A percentile compares a stretch with the other conserved stretches of the same genome.
phyloP scores from a whole-genome alignment of 805 yeast species.

The Wickerhamiella hasegawae region DNA sequence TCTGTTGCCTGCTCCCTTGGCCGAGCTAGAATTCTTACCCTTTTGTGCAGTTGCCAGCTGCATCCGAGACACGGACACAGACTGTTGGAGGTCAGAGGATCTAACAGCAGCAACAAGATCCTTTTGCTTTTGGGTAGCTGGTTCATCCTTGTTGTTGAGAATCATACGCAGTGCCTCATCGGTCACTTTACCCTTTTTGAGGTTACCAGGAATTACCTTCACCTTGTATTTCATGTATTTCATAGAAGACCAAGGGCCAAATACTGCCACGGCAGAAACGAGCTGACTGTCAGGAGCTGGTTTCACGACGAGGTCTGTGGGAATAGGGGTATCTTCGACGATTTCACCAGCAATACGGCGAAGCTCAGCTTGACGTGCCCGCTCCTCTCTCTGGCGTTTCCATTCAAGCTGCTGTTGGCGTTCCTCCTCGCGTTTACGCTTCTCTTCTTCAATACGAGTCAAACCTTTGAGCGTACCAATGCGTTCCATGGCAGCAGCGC shows the following conservation, averaged over 20 bases:
- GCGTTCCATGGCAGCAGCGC: slow-evolving; percentile 55
- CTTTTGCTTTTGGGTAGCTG: slow-evolving; percentile 9
- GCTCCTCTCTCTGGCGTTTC: slow-evolving; percentile 24
- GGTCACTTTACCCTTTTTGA: slow-evolving; percentile 78
- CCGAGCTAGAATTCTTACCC: no score
- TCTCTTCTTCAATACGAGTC: slow-evolving; percentile 24
- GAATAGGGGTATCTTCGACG: slow-evolving; percentile 24
- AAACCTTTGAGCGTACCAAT: slow-evolving; percentile 65
- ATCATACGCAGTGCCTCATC: slow-evolving; percentile 51
- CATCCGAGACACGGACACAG: slow-evolving; percentile 5
- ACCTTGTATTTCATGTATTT: slow-evolving; percentile 63
- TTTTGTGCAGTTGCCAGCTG: slow-evolving; percentile 4
- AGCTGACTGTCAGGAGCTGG: slow-evolving; percentile 32
- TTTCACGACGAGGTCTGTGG: slow-evolving; percentile 26
- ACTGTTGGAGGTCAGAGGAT: slow-evolving; percentile 5
- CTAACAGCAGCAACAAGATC: slow-evolving; percentile 5
- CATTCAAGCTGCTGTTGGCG: slow-evolving; percentile 23
- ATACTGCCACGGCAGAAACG: slow-evolving; percentile 59
- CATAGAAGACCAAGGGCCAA: slow-evolving; percentile 85
- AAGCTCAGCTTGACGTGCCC: slow-evolving; percentile 30
- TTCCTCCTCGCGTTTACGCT: slow-evolving; percentile 23
- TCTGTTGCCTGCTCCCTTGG: slow-evolving; percentile 3
- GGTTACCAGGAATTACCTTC: slow-evolving; percentile 62
- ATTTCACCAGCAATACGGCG: slow-evolving; percentile 28
- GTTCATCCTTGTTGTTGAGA: slow-evolving; percentile 21